phyloP scores from a whole-genome alignment of 805 yeast genomes.

The Torulaspora maleeae region DNA sequence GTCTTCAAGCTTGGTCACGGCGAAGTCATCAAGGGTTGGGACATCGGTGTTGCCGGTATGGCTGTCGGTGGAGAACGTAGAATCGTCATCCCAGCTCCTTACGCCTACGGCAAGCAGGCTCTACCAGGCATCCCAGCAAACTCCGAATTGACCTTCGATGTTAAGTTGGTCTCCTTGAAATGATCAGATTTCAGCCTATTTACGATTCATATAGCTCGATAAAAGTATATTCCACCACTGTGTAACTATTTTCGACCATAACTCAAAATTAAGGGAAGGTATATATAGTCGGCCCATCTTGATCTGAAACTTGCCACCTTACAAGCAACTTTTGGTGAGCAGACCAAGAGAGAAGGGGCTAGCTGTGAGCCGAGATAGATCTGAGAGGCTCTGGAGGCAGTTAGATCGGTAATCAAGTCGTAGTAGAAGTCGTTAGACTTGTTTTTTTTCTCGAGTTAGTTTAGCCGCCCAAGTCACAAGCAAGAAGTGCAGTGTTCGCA shows the following conservation, averaged over 20 bases:
- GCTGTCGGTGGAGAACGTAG: constrained; percentile 98
- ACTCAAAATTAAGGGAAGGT: neutral
- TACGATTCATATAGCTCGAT: constrained; percentile 1
- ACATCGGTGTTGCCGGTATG: constrained; percentile 98
- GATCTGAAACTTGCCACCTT: neutral
- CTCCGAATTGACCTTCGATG: constrained; percentile 94
- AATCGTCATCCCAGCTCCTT: constrained; percentile 89
- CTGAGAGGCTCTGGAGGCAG: too few relatives aligned
- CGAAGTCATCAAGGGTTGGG: constrained; percentile 98
- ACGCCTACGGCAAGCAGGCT: constrained; percentile 92
- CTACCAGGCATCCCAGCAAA: constrained; percentile 98
- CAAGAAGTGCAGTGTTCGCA: neutral
- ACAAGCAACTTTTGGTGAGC: neutral
- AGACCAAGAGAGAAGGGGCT: neutral
- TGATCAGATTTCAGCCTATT: constrained; percentile 35
- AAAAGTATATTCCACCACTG: neutral
- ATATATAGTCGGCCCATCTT: neutral
- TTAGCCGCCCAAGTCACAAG: neutral
- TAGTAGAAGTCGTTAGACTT: neutral
- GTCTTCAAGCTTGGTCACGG: constrained; percentile 88
- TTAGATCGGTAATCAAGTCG: neutral
- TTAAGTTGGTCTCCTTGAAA: constrained; percentile 85
- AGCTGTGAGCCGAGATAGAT: too few relatives aligned
- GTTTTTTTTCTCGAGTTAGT: neutral
- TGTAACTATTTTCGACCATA: neutral